Evolutionary conservation across 306 rosid genomes (phyloP).

Genomic region (Cercis canadensis): DNA sequence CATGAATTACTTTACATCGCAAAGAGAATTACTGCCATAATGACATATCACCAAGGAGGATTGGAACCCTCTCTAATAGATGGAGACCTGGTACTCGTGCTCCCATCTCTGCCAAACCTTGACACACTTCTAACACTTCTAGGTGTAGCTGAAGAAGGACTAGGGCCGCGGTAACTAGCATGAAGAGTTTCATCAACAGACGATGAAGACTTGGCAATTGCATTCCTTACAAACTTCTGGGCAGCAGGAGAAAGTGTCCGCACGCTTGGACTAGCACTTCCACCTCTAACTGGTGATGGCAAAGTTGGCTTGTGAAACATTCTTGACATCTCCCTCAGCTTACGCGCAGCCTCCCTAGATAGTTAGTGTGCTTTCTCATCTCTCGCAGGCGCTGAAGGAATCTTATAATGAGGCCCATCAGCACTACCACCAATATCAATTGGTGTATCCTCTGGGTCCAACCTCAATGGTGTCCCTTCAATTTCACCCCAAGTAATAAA

Average conservation of each 20-base stretch:
- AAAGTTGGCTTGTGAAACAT: conserved; percentile 88
- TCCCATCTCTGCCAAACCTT: conserved; percentile 74
- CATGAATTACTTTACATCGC: conserved; percentile 20
- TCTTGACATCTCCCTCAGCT: conserved; percentile 82
- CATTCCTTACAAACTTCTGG: conserved; percentile 93
- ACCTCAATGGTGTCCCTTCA: conserved; percentile 92
- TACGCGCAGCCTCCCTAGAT: conserved; percentile 88
- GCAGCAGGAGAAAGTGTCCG: conserved; percentile 92
- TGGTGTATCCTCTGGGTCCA: conserved; percentile 85
- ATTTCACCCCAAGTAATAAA: conserved; percentile 98
- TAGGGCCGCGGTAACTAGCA: conserved; percentile 91
- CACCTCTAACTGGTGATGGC: conserved; percentile 86
- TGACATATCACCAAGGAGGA: conserved; percentile 70
- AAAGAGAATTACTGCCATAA: conserved; percentile 29
- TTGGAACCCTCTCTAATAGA: conserved; percentile 79
- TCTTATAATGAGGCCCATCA: conserved; percentile 88
- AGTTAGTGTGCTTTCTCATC: conserved; percentile 94
- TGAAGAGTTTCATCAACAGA: conserved; percentile 92
- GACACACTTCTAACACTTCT: conserved; percentile 80
- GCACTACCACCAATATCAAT: conserved; percentile 82
- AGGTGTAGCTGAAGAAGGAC: conserved; percentile 80
- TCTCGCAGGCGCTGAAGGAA: conserved; percentile 75
- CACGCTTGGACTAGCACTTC: conserved; percentile 90
- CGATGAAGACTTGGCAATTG: conserved; percentile 77
- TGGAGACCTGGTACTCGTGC: conserved; percentile 81